Conservation (phyloP, 202 grass and related monocot genomes). For the Brachypodium distachyon region DNA sequence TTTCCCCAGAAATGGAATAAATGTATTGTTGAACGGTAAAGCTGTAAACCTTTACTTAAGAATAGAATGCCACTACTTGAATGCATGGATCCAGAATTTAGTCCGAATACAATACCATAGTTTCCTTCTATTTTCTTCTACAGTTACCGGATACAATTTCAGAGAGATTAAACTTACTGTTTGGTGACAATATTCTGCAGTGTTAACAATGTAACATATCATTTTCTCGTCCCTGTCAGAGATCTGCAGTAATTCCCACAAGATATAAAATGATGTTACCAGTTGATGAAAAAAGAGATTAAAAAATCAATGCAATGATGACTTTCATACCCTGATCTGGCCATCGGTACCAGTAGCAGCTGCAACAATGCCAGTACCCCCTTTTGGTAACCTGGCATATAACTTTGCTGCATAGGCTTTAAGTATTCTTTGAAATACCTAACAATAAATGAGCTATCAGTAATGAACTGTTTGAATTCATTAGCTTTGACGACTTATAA, state of each 20-base stretch:
- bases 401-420: constrained; percentile 89
- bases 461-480: constrained; percentile 4
- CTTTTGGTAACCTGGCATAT: constrained; percentile 85
- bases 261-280: constrained; percentile 16
- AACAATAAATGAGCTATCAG: constrained; percentile 15
- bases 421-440: constrained; percentile 98
- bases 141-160: not conserved
- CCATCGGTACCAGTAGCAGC: constrained; percentile 95
- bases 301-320: not conserved
- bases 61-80: constrained; percentile 7
- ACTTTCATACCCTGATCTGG: constrained; percentile 68
- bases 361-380: constrained; percentile 91
- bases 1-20: not conserved
- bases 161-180: constrained; percentile 53
- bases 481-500: not conserved
- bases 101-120: not conserved
- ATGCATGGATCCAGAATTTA: constrained; percentile 1
- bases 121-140: constrained; percentile 12
- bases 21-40: not conserved
- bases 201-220: constrained; percentile 98
- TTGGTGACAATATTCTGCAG: constrained; percentile 96
- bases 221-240: constrained; percentile 95
- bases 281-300: constrained; percentile 5
- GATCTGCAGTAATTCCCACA: constrained; percentile 55
- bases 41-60: constrained; percentile 5